Evolutionary conservation across 345 rosid species (phyloP), one percentile per base, ranked within the genome.

Genomic region (Noccaea bulbosa): DNA sequence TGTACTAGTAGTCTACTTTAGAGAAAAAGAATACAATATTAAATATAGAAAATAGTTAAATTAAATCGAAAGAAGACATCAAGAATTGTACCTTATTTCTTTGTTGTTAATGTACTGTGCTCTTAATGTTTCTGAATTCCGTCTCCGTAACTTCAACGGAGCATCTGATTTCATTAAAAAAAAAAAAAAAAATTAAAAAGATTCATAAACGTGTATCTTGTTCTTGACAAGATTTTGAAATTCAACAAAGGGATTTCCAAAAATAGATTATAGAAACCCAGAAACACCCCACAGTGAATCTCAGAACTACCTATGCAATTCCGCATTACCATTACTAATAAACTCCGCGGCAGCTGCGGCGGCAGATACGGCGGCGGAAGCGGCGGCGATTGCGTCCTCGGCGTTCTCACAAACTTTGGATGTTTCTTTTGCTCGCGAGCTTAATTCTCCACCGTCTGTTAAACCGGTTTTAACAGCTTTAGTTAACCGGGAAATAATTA

Each of bases 71-170:
- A 27, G 16, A 14, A 50, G 30, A 34, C 39, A 39, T 22, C 45
- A 47, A 15, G 4, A 32, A 20, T 8, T 7, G 52, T 58, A 78
- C 81, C 81, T 78, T 68, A 78, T 68, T 73, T 78, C 78, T 67
- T 73, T 78, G 66, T 50, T 73, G 78, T 68, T 68, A 11, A 78
- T 78, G 5, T 78, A 78, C 5, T 78, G 81, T 46, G 70, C 74
- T 41, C 81, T 61, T 14, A 78, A 56, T 6, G 81, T 78, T 49
- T 78, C 81, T 0, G 81, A 78, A 24, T 62, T 73, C 4, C 81
- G 54, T 68, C 81, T 73, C 20, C 81, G 7, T 33, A 60, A 24
- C 78, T 74, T 73, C 70, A 69, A 15, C 8, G 52, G 79, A 17
- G 62, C 52, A 68, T 73, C 81, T 78, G 57, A 24, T 34, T 11